These are phyloP conservation scores for Priceomyces haplophilus DNA, from an alignment of 805 yeast species.

Conservation along the genomic window DNA sequence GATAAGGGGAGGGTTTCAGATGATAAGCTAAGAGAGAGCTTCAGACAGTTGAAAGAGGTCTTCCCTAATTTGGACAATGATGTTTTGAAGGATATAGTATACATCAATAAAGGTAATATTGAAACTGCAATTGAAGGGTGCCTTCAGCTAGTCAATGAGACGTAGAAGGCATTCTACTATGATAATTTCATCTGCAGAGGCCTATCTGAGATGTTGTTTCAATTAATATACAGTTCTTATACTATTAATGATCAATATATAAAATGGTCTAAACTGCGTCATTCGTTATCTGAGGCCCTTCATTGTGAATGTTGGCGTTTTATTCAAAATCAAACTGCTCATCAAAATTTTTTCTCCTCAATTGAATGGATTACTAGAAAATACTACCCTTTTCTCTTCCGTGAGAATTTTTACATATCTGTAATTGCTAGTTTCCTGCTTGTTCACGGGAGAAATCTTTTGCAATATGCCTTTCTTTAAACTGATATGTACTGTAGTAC, in stretches of 20 bases:
- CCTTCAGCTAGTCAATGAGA: conserved; percentile 27
- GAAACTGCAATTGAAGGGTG: conserved; percentile 73
- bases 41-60: conserved; percentile 56
- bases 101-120: conserved; percentile 60
- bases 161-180: conserved; percentile 11
- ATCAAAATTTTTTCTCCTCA: too few relatives aligned
- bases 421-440: conserved; percentile 12
- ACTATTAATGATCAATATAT: too few relatives aligned
- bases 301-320: too few relatives aligned
- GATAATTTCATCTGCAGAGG: too few relatives aligned
- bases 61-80: conserved; percentile 73
- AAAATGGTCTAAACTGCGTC: too few relatives aligned
- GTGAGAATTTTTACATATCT: conserved; percentile 43
- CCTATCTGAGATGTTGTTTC: too few relatives aligned
- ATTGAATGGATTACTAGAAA: conserved; percentile 43
- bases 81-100: conserved; percentile 66
- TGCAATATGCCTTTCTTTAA: not conserved
- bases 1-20: conserved; percentile 5
- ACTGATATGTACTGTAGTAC: conserved; percentile 2
- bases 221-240: too few relatives aligned
- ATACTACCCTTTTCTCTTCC: conserved; percentile 29
- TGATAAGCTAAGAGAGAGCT: conserved; percentile 21
- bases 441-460: not conserved
- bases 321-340: too few relatives aligned
- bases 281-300: too few relatives aligned